Evolutionary conservation across 2,329 filamentous ascomycete species (phyloP).

Genomic region (Monosporascus sp.): DNA sequence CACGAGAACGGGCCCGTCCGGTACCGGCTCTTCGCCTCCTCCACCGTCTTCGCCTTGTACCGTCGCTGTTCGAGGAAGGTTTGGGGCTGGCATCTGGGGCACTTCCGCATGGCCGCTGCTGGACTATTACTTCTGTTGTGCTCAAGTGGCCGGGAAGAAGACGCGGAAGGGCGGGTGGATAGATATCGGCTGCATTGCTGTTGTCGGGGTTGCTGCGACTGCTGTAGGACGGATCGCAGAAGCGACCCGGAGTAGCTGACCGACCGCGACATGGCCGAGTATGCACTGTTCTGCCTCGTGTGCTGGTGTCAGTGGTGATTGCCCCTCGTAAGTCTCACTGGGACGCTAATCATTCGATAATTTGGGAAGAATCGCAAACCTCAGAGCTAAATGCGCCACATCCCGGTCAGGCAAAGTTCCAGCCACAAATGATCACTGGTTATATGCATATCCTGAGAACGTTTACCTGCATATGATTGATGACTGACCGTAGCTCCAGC

Average conservation of each 20-base stretch:
- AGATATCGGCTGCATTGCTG: constrained; percentile 16
- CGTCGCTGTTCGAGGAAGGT: constrained; percentile 29
- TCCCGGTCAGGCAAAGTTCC: too few relatives aligned
- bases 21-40: constrained; percentile 55
- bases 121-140: constrained; percentile 1
- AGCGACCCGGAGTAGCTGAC: constrained; percentile 15
- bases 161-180: constrained; percentile 9
- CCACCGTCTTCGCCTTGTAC: constrained; percentile 47
- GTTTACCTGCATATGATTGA: too few relatives aligned
- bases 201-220: constrained; percentile 4
- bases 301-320: not conserved
- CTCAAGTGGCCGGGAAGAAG: constrained; percentile 5
- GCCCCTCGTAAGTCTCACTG: too few relatives aligned
- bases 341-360: too few relatives aligned
- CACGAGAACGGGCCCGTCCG: constrained; percentile 78
- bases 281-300: not conserved
- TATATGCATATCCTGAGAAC: too few relatives aligned
- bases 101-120: not conserved
- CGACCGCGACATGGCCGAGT: constrained; percentile 18
- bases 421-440: too few relatives aligned
- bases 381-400: too few relatives aligned
- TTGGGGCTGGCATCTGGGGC: not conserved
- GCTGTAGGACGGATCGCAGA: constrained; percentile 14
- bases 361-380: too few relatives aligned
- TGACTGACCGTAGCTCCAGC: too few relatives aligned